A percentile compares a stretch with the other conserved stretches of the same genome.
phyloP scores from a whole-genome alignment of 176 grass and related monocot genomes.

The Phoenix dactylifera region DNA sequence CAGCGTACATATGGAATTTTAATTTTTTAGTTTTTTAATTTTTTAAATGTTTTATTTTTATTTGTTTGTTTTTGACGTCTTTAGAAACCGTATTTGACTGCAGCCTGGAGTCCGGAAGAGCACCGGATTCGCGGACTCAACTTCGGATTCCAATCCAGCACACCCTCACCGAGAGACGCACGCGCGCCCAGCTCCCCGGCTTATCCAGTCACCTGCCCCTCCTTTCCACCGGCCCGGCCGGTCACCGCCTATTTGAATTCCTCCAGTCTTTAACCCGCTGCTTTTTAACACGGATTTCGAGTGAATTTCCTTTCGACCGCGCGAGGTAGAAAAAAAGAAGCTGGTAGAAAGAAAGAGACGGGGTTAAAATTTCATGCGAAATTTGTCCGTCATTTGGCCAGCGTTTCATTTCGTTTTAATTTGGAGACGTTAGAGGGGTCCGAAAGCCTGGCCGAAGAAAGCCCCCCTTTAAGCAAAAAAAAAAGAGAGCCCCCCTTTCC shows the following conservation, averaged over 20 bases:
- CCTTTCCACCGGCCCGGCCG: background rate
- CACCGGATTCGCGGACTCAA: constrained; percentile 9
- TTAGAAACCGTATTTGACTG: background rate
- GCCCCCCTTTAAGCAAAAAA: background rate
- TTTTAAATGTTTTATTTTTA: background rate
- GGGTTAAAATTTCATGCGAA: background rate
- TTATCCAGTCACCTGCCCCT: background rate
- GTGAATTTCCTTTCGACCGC: constrained; percentile 6
- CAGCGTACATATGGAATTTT: no score
- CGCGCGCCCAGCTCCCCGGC: background rate
- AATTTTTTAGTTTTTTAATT: no score
- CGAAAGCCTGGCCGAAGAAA: background rate
- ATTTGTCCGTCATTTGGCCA: constrained; percentile 2
- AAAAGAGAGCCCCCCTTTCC: background rate
- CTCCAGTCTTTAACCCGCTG: background rate
- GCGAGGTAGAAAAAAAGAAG: background rate
- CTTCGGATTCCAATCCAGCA: constrained; percentile 3
- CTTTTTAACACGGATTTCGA: constrained; percentile 1
- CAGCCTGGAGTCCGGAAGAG: background rate
- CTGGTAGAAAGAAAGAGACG: background rate
- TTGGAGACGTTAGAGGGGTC: background rate
- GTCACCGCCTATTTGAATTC: background rate
- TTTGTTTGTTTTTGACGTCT: background rate
- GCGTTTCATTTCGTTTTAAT: constrained; percentile 10
- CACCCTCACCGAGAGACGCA: background rate